Conservation (phyloP, 2,329 filamentous ascomycete species). For the Colletotrichum costaricense region DNA sequence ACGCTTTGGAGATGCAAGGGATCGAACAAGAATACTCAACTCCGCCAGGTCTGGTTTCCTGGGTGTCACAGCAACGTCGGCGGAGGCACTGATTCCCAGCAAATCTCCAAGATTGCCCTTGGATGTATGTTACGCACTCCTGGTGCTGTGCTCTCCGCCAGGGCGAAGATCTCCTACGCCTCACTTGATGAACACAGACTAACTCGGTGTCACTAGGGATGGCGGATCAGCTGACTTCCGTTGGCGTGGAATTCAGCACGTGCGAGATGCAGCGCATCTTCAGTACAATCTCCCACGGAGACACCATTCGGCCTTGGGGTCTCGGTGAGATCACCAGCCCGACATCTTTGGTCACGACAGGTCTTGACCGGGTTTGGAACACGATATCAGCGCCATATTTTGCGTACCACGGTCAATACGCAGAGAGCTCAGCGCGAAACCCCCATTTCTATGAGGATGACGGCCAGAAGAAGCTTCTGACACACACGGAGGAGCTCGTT, state of each 20-base stretch:
- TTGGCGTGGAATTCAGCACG: constrained; percentile 40
- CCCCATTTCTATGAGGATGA: constrained; percentile 41
- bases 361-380: constrained; percentile 24
- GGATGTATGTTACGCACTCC: constrained; percentile 30
- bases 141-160: background rate
- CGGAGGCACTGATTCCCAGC: constrained; percentile 59
- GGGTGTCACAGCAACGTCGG: constrained; percentile 71
- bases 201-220: constrained; percentile 14
- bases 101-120: constrained; percentile 40
- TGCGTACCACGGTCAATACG: background rate
- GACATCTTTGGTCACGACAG: background rate
- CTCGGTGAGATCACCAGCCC: constrained; percentile 38
- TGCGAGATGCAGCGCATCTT: constrained; percentile 38
- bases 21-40: constrained; percentile 31
- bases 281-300: constrained; percentile 29
- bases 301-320: constrained; percentile 34
- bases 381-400: background rate
- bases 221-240: constrained; percentile 39
- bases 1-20: constrained; percentile 42
- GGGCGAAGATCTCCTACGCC: too few species aligned
- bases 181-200: background rate
- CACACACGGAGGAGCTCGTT: constrained; percentile 41
- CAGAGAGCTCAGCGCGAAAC: constrained; percentile 29
- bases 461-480: background rate
- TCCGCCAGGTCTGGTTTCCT: constrained; percentile 62